Base-by-base conservation (phyloP, 2,329 filamentous ascomycete genomes). In the Fusarium sp. region DNA sequence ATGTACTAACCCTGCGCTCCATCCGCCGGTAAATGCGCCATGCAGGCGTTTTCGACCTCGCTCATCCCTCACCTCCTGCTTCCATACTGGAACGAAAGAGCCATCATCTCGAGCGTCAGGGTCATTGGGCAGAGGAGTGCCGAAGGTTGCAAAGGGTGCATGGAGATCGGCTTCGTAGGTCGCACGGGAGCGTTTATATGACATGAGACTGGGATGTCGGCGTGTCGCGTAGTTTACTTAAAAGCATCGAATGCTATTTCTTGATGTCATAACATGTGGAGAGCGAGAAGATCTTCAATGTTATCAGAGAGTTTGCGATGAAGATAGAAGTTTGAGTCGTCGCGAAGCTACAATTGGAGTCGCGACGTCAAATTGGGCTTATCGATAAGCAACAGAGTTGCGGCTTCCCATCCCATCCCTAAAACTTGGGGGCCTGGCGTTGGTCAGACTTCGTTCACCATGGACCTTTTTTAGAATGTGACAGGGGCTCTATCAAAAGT, bases 51-150 rank as follows among this genome's bases (percentile, higher is more conserved):
- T 96, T 77, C 95, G 88, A 22, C 96, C 96, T 75, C 91, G 91
- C 80, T 98, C 96, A 83, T 99, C 96, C 67, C 93, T 93, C 81
- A 97, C 95, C 81, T 98, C 96, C 86, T 99, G 96, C 85, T 98
- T 98, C 95, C 96, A 98, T n/a, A 98, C 84, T 0, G 96, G 96
- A 22, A 98, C 90, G 80, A 95, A 98, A 45, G 94, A 94, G 70
- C 95, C 96, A 85, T 98, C 94, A 82, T 98, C 95, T 78, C 94
- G 92, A 42, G 90, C 87, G 26, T 94, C 90, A 55, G 92, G 87
- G 79, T 97, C 94, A 69, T 93, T 90, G 2, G 95, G 95, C 22
- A 99, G 87, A 14, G 95, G 92, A 6, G 94, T 98, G 80, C 96
- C 96, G 81, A 93, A 97, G 64, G 92, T 80, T 63, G 92, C 93